Conservation (phyloP, 2,329 filamentous ascomycete species). For the Daldinia eschscholtzii region DNA sequence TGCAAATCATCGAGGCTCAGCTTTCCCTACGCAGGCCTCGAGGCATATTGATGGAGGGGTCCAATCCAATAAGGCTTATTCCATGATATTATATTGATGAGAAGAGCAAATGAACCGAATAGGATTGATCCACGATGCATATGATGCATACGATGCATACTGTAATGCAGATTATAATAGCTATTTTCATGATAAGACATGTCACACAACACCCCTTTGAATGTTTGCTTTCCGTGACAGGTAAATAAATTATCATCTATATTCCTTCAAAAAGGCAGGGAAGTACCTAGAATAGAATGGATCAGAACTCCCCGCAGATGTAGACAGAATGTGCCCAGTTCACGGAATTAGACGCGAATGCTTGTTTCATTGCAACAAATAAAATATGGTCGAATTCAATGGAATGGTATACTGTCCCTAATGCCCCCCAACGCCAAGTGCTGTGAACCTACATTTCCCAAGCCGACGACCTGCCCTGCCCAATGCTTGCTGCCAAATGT, state of each 20-base stretch:
- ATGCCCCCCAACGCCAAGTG: constrained; percentile 52
- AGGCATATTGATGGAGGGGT: constrained; percentile 15
- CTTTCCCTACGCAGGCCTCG: constrained; percentile 11
- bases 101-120: neutral
- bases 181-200: constrained; percentile 16
- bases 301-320: constrained; percentile 27
- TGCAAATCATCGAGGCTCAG: constrained; percentile 34
- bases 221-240: constrained; percentile 15
- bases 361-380: constrained; percentile 45
- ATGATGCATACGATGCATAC: too few relatives aligned
- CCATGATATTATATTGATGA: neutral
- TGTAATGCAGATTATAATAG: constrained; percentile 1
- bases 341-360: constrained; percentile 6
- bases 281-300: constrained; percentile 31
- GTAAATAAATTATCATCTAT: constrained; percentile 22
- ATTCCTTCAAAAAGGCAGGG: constrained; percentile 22
- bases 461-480: constrained; percentile 42
- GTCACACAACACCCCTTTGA: constrained; percentile 13
- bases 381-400: constrained; percentile 49
- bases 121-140: constrained; percentile 4
- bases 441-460: constrained; percentile 50
- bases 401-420: constrained; percentile 53
- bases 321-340: constrained; percentile 30
- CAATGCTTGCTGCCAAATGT: constrained; percentile 41
- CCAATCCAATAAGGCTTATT: constrained; percentile 20